Evolutionary conservation across 768 basidiomycete species (phyloP).

Genomic region (Basidioascus undulatus): DNA sequence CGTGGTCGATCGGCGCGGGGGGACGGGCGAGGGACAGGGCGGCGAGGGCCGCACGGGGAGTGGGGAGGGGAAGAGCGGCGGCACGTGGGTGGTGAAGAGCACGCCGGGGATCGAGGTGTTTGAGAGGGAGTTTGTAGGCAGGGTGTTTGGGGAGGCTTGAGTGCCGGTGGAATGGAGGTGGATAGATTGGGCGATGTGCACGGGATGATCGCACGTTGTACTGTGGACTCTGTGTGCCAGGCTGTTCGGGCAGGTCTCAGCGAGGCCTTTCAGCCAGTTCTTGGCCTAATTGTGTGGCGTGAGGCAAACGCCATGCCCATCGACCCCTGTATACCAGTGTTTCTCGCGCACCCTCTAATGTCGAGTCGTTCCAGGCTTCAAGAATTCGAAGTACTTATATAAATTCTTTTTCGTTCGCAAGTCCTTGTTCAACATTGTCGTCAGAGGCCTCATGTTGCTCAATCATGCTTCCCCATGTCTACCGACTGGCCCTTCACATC

Average conservation of each 20-base stretch:
- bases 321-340: neutral
- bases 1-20: slow-evolving; percentile 12
- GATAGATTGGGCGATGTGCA: too few relatives aligned
- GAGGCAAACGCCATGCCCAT: neutral
- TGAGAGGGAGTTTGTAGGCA: too few relatives aligned
- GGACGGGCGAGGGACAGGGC: neutral
- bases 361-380: neutral
- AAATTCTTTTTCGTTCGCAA: neutral
- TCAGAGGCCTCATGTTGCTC: neutral
- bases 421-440: neutral
- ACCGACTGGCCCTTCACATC: neutral
- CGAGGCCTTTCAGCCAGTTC: too few relatives aligned
- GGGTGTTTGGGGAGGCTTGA: too few relatives aligned
- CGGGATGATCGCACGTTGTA: too few relatives aligned
- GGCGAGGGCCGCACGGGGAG: neutral
- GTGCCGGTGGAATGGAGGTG: too few relatives aligned
- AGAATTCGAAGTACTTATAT: neutral
- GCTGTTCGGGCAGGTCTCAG: too few relatives aligned
- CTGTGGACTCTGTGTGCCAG: too few relatives aligned
- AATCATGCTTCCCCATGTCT: neutral
- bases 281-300: too few relatives aligned
- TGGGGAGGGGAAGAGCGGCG: neutral
- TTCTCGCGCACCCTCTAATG: neutral
- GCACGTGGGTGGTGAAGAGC: too few relatives aligned
- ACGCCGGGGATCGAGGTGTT: too few relatives aligned